Evolutionary conservation across 768 basidiomycete species (phyloP).

Genomic region (Cystoderma amianthinum): DNA sequence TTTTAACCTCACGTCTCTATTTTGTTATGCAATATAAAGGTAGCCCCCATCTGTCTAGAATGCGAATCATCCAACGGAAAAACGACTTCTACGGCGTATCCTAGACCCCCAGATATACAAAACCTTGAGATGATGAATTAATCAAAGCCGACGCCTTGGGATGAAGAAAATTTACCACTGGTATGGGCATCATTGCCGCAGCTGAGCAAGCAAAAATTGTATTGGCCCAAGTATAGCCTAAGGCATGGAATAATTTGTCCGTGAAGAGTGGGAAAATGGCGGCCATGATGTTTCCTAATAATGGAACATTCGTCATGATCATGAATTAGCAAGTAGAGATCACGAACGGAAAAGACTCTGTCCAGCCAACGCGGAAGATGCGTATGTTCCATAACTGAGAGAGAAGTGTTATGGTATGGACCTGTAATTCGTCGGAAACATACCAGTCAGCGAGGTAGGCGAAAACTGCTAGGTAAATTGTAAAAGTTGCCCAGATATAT

Average conservation of each 20-base stretch:
- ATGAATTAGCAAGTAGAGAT: background rate
- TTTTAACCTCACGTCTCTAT: too few species aligned
- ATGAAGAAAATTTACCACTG: constrained; percentile 29
- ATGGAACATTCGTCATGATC: background rate
- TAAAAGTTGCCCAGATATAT: constrained; percentile 38
- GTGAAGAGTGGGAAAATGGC: constrained; percentile 52
- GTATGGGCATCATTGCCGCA: constrained; percentile 39
- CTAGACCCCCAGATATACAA: background rate
- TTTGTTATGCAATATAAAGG: too few species aligned
- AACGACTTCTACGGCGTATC: background rate
- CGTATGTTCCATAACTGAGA: constrained; percentile 39
- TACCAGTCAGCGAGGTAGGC: constrained; percentile 56
- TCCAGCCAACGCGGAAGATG: constrained; percentile 57
- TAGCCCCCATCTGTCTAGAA: too few species aligned
- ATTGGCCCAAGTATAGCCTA: constrained; percentile 52
- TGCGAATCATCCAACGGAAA: background rate
- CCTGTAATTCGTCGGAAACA: constrained; percentile 7
- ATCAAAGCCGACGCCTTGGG: constrained; percentile 5
- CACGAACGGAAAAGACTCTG: constrained; percentile 44
- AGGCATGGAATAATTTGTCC: constrained; percentile 38
- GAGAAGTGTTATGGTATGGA: too few species aligned
- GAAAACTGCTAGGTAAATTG: constrained; percentile 50
- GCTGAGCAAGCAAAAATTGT: constrained; percentile 46
- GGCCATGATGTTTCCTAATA: constrained; percentile 36
- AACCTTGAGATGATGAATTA: background rate